Evolutionary conservation across 495 filamentous ascomycete species (phyloP).

Genomic region (Stereocaulon alpinum): DNA sequence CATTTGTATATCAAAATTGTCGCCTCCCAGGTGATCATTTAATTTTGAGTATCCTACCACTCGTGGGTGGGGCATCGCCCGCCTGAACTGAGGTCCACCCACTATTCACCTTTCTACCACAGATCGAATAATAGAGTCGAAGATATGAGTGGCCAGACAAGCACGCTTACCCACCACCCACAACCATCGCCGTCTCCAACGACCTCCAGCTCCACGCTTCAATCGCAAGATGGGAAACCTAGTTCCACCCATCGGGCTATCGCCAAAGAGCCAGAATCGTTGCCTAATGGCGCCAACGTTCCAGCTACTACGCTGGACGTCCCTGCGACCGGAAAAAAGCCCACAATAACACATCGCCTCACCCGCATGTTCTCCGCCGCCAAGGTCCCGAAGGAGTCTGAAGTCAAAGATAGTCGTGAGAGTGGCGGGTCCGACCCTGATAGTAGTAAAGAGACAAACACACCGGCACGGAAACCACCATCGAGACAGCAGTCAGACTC

Average conservation of each 20-base stretch:
- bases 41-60: constrained; percentile 9
- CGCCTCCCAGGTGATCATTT: background rate
- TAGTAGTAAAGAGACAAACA: constrained; percentile 33
- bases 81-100: constrained; percentile 15
- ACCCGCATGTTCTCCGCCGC: constrained; percentile 48
- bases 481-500: constrained; percentile 30
- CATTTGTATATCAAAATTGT: background rate
- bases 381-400: constrained; percentile 22
- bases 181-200: constrained; percentile 20
- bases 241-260: constrained; percentile 9
- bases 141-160: constrained; percentile 21
- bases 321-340: constrained; percentile 32
- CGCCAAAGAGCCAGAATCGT: constrained; percentile 15
- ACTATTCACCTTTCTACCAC: background rate
- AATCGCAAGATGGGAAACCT: constrained; percentile 22
- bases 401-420: constrained; percentile 28
- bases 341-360: constrained; percentile 47
- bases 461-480: constrained; percentile 22
- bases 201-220: constrained; percentile 17
- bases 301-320: constrained; percentile 22
- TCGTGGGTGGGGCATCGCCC: constrained; percentile 18
- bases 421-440: constrained; percentile 32
- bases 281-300: constrained; percentile 21
- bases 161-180: constrained; percentile 17
- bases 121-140: background rate